Evolutionary conservation across 495 filamentous ascomycete genomes (phyloP), one percentile per base, ranked within the genome.

Genomic region (Sporormia fimetaria): DNA sequence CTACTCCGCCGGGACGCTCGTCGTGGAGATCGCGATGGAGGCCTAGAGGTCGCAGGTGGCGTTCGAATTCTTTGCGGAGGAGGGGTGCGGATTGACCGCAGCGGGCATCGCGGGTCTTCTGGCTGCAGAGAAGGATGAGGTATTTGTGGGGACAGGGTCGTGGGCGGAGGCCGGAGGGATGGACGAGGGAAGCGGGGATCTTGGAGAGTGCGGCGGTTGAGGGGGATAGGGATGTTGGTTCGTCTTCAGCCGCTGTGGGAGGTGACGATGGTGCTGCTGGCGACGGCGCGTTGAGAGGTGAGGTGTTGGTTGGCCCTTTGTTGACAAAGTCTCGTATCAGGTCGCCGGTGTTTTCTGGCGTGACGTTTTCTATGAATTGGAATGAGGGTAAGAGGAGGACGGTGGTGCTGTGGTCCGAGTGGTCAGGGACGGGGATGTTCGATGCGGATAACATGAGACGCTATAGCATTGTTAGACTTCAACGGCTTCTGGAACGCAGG

Each of bases 81-180:
- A 98, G 69, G 0, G 90, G 90, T 11, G 90, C 90, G 11, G 78
- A 85, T 57, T 94, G 86, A 0, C 88, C 90, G 59, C 90, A 98
- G 52, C 90, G 82, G 0, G 87, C 90, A 59, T 98, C 90, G 40
- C 90, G 81, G 24, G 84, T 94, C 52, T 72, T 75, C 54, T 96
- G 90, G 14, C 83, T 92, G 68, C 92, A 96, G 49, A 96, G 76
- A 8, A 96, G 77, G 56, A 98, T 86, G 22, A 96, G 70, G 38
- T 78, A 81, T 29, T 74, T 68, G 66, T 98, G 90, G 0, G 84
- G 83, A 42, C 73, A 83, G 1, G 80, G 69, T 4, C 76, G 75
- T 6, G 80, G 74, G 26, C 63, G 71, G 45, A 94, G 71, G 27
- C 74, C 18, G 57, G 57, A 63, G 26, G 47, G 55, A 48, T 57